Conservation (phyloP, 2,329 filamentous ascomycete species). For the Fusarium austroafricanum region DNA sequence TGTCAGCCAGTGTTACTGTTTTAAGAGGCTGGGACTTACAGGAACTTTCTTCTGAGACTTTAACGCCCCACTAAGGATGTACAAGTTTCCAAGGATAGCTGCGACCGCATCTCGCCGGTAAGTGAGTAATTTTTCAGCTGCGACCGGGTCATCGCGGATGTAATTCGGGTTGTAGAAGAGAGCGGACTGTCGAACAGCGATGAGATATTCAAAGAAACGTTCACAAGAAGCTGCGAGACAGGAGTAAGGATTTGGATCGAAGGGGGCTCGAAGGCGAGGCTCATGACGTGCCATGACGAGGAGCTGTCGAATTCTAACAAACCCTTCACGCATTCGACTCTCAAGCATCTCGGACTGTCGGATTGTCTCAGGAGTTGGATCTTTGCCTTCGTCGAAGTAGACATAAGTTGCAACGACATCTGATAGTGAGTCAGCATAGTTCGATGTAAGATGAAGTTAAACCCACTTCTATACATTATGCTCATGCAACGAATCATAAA, state of each 20-base stretch:
- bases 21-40: constrained; percentile 46
- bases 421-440: constrained; percentile 36
- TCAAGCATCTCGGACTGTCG: constrained; percentile 67
- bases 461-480: constrained; percentile 65
- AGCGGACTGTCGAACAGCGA: constrained; percentile 67
- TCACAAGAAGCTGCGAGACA: constrained; percentile 67
- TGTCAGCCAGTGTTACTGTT: not conserved
- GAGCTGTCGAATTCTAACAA: constrained; percentile 67
- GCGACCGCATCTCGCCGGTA: constrained; percentile 68
- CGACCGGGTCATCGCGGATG: constrained; percentile 62
- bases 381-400: constrained; percentile 66
- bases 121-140: constrained; percentile 60
- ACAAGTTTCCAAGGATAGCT: constrained; percentile 67
- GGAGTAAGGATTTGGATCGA: constrained; percentile 67
- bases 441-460: not conserved
- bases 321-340: constrained; percentile 69
- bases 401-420: constrained; percentile 67
- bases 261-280: constrained; percentile 67
- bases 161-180: constrained; percentile 67
- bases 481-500: constrained; percentile 69
- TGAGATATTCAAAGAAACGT: constrained; percentile 69
- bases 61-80: constrained; percentile 67
- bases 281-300: constrained; percentile 69
- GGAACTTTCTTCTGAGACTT: constrained; percentile 62
- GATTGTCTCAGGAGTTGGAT: constrained; percentile 64